Conservation (phyloP, 352 stramenopile genomes). For the Phytophthora megakarya region DNA sequence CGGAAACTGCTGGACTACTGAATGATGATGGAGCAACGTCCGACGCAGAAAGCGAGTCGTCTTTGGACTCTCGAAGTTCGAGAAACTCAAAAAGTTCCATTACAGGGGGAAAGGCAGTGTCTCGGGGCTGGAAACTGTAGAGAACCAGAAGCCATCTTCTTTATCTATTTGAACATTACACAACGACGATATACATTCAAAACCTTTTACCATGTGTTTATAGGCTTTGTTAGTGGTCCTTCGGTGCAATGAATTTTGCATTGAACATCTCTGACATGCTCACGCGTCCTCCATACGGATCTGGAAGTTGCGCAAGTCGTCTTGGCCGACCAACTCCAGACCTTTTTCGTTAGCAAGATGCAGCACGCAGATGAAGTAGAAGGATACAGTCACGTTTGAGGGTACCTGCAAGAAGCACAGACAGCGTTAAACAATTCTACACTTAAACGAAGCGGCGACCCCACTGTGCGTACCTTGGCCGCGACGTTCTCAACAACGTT, state of each 20-base stretch:
- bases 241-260: conserved; percentile 18
- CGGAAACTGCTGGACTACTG: conserved; percentile 55
- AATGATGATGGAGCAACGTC: conserved; percentile 40
- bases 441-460: neutral
- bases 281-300: conserved; percentile 54
- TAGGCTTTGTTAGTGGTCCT: conserved; percentile 18
- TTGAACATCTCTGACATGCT: conserved; percentile 9
- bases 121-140: conserved; percentile 75
- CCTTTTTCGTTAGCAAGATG: conserved; percentile 99
- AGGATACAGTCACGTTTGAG: conserved; percentile 95
- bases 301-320: conserved; percentile 78
- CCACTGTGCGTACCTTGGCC: conserved; percentile 51
- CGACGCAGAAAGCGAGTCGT: conserved; percentile 33
- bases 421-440: conserved; percentile 5
- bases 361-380: conserved; percentile 99
- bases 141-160: neutral
- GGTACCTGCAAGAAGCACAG: conserved; percentile 63
- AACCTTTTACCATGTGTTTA: conserved; percentile 26
- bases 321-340: conserved; percentile 83
- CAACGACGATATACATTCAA: conserved; percentile 33
- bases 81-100: conserved; percentile 24
- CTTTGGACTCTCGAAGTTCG: conserved; percentile 30
- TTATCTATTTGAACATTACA: conserved; percentile 43
- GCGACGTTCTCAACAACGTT: conserved; percentile 91
- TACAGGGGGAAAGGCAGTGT: conserved; percentile 11